Conservation (phyloP, 164 flowering plant species). For the Liquidambar formosana region DNA sequence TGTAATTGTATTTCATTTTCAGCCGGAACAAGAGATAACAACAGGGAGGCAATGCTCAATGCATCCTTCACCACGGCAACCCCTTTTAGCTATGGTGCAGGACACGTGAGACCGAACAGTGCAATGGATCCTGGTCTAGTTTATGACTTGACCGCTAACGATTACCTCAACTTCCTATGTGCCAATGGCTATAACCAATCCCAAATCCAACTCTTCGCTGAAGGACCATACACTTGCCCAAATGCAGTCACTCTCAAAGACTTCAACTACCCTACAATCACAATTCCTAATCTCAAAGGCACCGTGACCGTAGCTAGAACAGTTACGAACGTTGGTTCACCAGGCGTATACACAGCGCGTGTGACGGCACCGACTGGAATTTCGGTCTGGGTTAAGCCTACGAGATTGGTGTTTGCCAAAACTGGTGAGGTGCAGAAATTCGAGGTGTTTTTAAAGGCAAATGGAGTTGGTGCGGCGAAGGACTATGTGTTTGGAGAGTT, state of each 20-base stretch:
- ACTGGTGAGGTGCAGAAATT: conserved; percentile 64
- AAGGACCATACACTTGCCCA: conserved; percentile 29
- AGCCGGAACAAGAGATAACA: conserved; percentile 48
- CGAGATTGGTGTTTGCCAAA: conserved; percentile 35
- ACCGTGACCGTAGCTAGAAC: conserved; percentile 26
- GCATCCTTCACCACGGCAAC: conserved; percentile 25
- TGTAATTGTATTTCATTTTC: conserved; percentile 13
- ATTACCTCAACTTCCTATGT: conserved; percentile 51
- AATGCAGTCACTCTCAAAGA: conserved; percentile 8
- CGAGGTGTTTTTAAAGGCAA: conserved; percentile 30
- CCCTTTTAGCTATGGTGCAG: conserved; percentile 64
- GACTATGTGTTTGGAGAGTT: conserved; percentile 61
- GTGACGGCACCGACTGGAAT: conserved; percentile 45
- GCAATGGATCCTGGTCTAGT: conserved; percentile 75
- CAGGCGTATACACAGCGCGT: conserved; percentile 41
- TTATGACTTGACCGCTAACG: conserved; percentile 36
- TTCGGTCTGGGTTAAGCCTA: conserved; percentile 41
- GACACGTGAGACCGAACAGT: conserved; percentile 54
- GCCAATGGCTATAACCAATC: conserved; percentile 35
- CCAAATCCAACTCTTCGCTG: conserved; percentile 16
- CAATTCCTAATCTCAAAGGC: conserved; percentile 25
- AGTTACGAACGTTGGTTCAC: conserved; percentile 68
- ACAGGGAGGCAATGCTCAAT: conserved; percentile 31
- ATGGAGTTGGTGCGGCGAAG: background rate
- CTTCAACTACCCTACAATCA: conserved; percentile 54